Conservation (phyloP, 1,284 basidiomycete species). For the Austroboletus rostrupii region DNA sequence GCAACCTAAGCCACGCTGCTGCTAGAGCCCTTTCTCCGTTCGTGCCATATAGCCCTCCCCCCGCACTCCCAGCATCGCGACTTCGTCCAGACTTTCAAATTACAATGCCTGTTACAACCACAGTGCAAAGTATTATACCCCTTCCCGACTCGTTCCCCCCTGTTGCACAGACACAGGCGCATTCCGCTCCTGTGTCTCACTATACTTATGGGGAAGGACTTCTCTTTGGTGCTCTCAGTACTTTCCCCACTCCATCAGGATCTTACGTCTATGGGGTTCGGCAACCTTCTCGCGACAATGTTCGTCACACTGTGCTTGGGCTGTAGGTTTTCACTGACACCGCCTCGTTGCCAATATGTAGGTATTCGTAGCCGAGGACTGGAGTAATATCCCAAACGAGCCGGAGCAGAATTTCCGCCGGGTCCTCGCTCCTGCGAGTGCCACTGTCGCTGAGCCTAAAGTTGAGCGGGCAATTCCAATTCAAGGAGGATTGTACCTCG, state of each 20-base stretch:
- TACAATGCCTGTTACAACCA: too few species aligned
- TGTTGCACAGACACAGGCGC: too few species aligned
- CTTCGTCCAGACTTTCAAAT: too few species aligned
- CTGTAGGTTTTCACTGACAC: neutral
- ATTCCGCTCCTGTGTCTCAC: too few species aligned
- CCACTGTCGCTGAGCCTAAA: neutral
- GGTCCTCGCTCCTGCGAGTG: neutral
- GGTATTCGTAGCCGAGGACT: neutral
- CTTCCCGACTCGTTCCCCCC: too few species aligned
- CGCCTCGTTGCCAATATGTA: neutral
- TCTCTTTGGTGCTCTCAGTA: neutral
- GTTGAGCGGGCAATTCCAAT: neutral
- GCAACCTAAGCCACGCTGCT: too few species aligned
- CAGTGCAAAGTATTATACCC: too few species aligned
- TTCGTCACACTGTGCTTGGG: conserved; percentile 2
- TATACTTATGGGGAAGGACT: too few species aligned
- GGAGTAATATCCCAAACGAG: neutral
- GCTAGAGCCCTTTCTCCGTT: too few species aligned
- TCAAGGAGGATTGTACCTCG: neutral
- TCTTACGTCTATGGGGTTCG: neutral
- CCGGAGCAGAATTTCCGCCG: neutral
- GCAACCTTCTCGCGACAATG: neutral
- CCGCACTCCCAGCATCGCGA: too few species aligned
- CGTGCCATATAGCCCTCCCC: too few species aligned
- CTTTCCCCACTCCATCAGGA: neutral